Base-by-base conservation (phyloP, 768 basidiomycete species). In the Trametes sanguinea region DNA sequence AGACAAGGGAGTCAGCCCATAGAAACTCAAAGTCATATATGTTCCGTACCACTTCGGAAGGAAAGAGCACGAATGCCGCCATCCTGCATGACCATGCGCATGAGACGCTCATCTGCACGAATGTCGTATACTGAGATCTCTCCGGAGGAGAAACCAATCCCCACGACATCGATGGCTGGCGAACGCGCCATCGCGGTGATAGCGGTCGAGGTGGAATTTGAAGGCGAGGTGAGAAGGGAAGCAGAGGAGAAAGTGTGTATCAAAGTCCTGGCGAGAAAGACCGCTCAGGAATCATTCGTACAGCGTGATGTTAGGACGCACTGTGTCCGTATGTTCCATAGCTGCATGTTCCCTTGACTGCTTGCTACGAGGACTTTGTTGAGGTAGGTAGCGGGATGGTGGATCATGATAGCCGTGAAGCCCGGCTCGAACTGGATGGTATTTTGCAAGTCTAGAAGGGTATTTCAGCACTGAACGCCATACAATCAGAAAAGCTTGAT, bases 311-410 rank as follows among this genome's bases (percentile, higher is more conserved):
- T 4, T 62, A 61, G 46, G 4, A 75, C 87, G 65, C 60, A 93
- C 93, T 84, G 83, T 10, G 94, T 88, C 7, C 87, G 82, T 64
- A 94, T 86, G 74, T 98, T 99, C 94, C 94, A 98, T n/a, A 99
- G 75, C 62, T 97, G 92, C 68, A 98, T 76, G 45, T 76, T 78
- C 3, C 97, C 97, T 73, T 95, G 82, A 58, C 77, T 82, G 68
- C 93, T 92, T 3, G 88, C 85, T 10, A 98, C 84, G 1, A 98
- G 79, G 0, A 98, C 81, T 77, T 99, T 99, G 79, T 99, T 98
- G 53, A 99, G 74, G 75, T 98, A 98, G 11, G 97, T 98, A 1
- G 94, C 89, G 2, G 97, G 97, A 72, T 99, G 97, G 5, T 97
- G 80, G 45, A 97, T 78, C 30, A 81, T 81, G 4, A 85, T 89